Conservation (phyloP, 2,329 filamentous ascomycete species). For the Volutella citrinella region DNA sequence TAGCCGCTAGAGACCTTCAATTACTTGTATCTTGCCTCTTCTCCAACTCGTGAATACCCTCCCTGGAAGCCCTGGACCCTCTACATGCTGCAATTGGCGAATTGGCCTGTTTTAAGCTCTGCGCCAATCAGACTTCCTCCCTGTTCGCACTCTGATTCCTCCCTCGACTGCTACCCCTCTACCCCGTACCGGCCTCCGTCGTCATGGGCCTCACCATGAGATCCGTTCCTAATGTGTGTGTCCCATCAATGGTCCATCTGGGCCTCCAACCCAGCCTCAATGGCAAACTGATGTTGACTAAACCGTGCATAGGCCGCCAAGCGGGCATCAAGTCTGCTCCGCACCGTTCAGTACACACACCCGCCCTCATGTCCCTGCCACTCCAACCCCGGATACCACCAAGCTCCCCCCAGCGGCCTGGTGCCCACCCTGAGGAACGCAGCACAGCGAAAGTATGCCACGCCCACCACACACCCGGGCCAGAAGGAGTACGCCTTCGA, state of each 20-base stretch:
- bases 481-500: slow-evolving; percentile 98
- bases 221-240: slow-evolving; percentile 33
- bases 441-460: slow-evolving; percentile 59
- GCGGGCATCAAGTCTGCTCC: slow-evolving; percentile 69
- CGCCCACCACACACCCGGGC: slow-evolving; percentile 57
- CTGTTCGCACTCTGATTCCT: no score
- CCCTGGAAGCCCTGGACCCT: no score
- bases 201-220: slow-evolving; percentile 29
- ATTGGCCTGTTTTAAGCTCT: no score
- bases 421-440: slow-evolving; percentile 41
- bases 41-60: no score
- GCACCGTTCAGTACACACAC: slow-evolving; percentile 88
- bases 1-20: no score
- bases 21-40: no score
- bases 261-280: no score
- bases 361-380: slow-evolving; percentile 90
- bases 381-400: slow-evolving; percentile 78
- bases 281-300: slow-evolving; percentile 1
- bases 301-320: slow-evolving; percentile 47
- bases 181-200: no score
- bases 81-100: no score
- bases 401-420: slow-evolving; percentile 55
- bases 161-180: no score
- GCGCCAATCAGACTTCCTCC: no score
- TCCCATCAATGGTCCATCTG: no score